phyloP scores from a whole-genome alignment of 768 basidiomycete species.

The Suillus tomentosus region DNA sequence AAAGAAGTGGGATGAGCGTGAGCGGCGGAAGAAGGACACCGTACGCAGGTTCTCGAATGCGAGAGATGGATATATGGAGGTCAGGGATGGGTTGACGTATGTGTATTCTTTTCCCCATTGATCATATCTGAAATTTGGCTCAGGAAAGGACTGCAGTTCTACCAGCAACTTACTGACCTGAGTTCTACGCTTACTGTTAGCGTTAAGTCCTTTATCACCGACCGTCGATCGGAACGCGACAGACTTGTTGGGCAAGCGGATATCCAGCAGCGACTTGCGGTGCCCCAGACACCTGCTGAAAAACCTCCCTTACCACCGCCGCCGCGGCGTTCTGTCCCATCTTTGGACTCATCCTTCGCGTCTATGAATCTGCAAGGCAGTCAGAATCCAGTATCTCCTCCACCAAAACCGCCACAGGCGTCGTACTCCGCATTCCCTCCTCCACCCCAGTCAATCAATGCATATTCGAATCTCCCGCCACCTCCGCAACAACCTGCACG shows the following conservation, averaged over 20 bases:
- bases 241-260: conserved; percentile 69
- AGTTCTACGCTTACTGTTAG: conserved; percentile 58
- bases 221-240: conserved; percentile 71
- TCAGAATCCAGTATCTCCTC: conserved; percentile 31
- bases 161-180: conserved; percentile 74
- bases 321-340: conserved; percentile 38
- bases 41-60: conserved; percentile 72
- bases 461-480: conserved; percentile 19
- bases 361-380: conserved; percentile 51
- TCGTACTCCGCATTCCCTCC: conserved; percentile 22
- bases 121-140: conserved; percentile 15
- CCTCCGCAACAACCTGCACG: conserved; percentile 32
- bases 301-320: conserved; percentile 50
- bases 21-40: conserved; percentile 76
- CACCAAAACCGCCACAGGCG: conserved; percentile 29
- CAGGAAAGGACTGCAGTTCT: conserved; percentile 90
- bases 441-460: conserved; percentile 25
- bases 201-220: conserved; percentile 60
- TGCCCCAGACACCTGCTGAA: conserved; percentile 42
- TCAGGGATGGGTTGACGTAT: conserved; percentile 80
- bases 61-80: conserved; percentile 84
- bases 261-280: conserved; percentile 62
- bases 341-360: conserved; percentile 54
- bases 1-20: conserved; percentile 79
- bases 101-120: conserved; percentile 33